Evolutionary conservation across 306 rosid genomes (phyloP), one percentile per base, ranked within the genome.

Genomic region (Dalbergia oliveri): DNA sequence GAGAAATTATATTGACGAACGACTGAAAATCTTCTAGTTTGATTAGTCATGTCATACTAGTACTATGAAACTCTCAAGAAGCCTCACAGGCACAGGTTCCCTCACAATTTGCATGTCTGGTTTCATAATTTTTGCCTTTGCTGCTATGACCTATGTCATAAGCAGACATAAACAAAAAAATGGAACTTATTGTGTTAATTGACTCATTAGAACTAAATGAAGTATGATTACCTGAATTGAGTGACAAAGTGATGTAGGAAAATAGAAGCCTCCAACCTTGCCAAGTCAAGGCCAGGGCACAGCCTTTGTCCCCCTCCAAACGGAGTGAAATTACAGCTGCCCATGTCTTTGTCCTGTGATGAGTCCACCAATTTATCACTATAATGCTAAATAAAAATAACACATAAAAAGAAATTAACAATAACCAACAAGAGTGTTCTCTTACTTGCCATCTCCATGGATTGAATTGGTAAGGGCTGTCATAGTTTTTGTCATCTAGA

Each of bases 391-490:
- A 51, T 62, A 47, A 74, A 9, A 7, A 6, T 6, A 33, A 50
- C 67, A 82, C 6, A 51, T 2, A n/a, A 63, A 26, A 4, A 54
- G 5, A 67, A 56, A 72, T 26, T 47, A 54, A 63, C 33, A 59
- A 60, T 26, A 9, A 70, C 23, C 26, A 26, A 41, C 49, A 23
- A 35, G 54, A 69, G 3, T 35, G 59, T 39, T 72, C 37, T 84
- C 93, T 84, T 88, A 95, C 99, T 75, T 95, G 93, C 99, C 99
- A 95, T 84, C 99, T 93, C 99, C 98, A 93, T 83, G 99, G 99
- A 83, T 95, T 91, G 87, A 95, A 95, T 70, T 88, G 86, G 82
- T 91, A 82, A 65, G 99, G 98, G 23, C 83, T 81, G 44, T 91
- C 96, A 74, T 89, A 95, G 82, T 88, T 86, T 71, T 59, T 87